A percentile compares a stretch with the other conserved stretches of the same genome.
Evolutionary conservation across 805 yeast species (phyloP).

Genomic region (Torulaspora quercuum): DNA sequence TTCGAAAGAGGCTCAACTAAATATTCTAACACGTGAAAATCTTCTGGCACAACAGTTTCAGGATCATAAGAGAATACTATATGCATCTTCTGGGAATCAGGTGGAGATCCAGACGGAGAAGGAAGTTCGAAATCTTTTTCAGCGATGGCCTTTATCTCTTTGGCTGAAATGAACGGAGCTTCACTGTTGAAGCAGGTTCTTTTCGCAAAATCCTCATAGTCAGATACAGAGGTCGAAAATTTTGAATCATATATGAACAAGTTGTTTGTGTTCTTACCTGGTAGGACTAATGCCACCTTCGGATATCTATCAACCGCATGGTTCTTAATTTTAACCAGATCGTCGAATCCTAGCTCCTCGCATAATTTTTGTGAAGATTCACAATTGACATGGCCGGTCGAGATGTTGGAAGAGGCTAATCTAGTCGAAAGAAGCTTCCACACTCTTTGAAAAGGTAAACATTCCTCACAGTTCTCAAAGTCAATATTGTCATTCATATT

Average conservation of each 20-base stretch:
- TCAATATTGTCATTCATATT: constrained; percentile 35
- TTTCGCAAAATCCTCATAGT: constrained; percentile 44
- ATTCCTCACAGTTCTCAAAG: constrained; percentile 46
- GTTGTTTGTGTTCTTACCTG: constrained; percentile 38
- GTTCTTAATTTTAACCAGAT: constrained; percentile 28
- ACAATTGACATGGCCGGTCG: constrained; percentile 61
- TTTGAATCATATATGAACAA: constrained; percentile 24
- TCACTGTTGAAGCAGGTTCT: constrained; percentile 47
- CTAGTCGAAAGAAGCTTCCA: constrained; percentile 60
- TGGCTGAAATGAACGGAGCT: constrained; percentile 34
- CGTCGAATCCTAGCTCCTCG: constrained; percentile 44
- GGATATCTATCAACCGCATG: constrained; percentile 36
- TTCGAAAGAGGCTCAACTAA: constrained; percentile 58
- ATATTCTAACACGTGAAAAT: constrained; percentile 57
- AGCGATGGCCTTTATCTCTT: constrained; percentile 19
- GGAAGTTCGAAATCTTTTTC: constrained; percentile 14
- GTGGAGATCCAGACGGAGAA: constrained; percentile 14
- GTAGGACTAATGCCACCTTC: constrained; percentile 49
- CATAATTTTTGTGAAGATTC: constrained; percentile 50
- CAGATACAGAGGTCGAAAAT: constrained; percentile 30
- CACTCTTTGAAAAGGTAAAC: constrained; percentile 47
- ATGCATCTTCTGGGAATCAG: constrained; percentile 34
- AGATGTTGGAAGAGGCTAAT: constrained; percentile 37
- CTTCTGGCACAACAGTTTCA: constrained; percentile 50
- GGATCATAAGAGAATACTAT: constrained; percentile 54